Percentiles rank a stretch among this genome's conserved stretches.
Conservation (phyloP, 2,329 filamentous ascomycete species). For the Monilinia fructigena region DNA sequence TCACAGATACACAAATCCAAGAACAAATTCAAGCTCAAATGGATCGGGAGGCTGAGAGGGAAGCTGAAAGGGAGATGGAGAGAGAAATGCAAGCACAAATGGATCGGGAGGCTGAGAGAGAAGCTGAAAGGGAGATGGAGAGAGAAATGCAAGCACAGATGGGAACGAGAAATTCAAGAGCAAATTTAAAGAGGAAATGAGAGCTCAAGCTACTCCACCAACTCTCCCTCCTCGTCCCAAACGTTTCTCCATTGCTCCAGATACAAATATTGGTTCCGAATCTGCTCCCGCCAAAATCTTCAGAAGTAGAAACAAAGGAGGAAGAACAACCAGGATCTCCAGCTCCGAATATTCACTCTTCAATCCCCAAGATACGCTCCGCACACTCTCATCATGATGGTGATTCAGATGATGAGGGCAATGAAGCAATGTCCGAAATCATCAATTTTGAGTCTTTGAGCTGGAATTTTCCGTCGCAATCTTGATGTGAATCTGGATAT, state of each 20-base stretch:
- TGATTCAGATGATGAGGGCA: background rate
- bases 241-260: background rate
- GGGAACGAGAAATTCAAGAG: constrained; percentile 2
- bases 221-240: background rate
- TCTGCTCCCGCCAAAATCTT: background rate
- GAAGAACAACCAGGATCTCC: background rate
- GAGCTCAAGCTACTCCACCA: background rate
- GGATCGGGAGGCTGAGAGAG: background rate
- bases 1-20: constrained; percentile 12
- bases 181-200: constrained; percentile 10
- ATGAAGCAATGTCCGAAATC: constrained; percentile 9
- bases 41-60: background rate
- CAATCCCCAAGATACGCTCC: background rate
- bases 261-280: background rate
- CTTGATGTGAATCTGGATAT: background rate
- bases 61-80: background rate
- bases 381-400: background rate
- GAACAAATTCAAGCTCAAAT: constrained; percentile 7
- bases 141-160: background rate
- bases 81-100: background rate
- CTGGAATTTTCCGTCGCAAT: no score
- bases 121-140: background rate
- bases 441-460: no score
- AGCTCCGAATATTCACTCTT: background rate
- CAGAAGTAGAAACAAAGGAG: no score